A percentile compares a stretch with the other conserved stretches of the same genome.
These are phyloP conservation scores for Uncinocarpus reesii DNA, from an alignment of 2,329 filamentous ascomycete species.

Conservation along the genomic window DNA sequence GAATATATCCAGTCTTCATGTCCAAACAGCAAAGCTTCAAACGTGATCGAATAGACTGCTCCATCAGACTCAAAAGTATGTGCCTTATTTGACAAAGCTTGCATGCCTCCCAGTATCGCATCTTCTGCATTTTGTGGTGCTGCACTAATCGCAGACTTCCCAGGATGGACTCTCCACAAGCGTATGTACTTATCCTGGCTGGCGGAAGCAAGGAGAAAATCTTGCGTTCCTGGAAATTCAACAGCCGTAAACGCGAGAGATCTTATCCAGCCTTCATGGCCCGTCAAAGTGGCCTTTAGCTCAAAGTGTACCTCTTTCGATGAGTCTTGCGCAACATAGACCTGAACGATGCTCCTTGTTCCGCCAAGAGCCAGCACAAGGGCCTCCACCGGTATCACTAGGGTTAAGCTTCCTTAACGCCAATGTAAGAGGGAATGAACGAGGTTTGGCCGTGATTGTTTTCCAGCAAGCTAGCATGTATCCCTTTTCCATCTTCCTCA, in stretches of 20 bases:
- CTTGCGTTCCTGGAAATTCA: slow-evolving; percentile 40
- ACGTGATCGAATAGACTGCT: slow-evolving; percentile 68
- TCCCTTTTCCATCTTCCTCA: slow-evolving; percentile 23
- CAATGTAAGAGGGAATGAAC: slow-evolving; percentile 70
- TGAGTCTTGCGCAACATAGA: slow-evolving; percentile 53
- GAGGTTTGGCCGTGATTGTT: slow-evolving; percentile 61
- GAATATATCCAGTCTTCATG: slow-evolving; percentile 99
- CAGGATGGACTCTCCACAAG: slow-evolving; percentile 74
- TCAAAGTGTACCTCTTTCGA: slow-evolving; percentile 45
- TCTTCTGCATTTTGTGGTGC: slow-evolving; percentile 32
- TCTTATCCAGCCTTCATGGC: slow-evolving; percentile 91
- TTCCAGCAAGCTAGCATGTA: slow-evolving; percentile 48
- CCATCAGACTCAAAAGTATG: slow-evolving; percentile 58
- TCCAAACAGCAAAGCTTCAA: slow-evolving; percentile 84
- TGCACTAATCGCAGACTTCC: slow-evolving; percentile 53
- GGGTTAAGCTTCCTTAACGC: slow-evolving; percentile 54
- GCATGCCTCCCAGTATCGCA: slow-evolving; percentile 34
- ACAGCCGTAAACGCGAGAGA: slow-evolving; percentile 62
- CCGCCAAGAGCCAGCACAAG: slow-evolving; percentile 73
- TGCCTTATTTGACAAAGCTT: slow-evolving; percentile 78
- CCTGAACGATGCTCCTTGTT: slow-evolving; percentile 69
- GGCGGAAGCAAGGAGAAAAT: slow-evolving; percentile 77
- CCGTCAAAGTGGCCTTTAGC: slow-evolving; percentile 65
- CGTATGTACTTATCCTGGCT: slow-evolving; percentile 97
- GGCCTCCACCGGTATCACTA: slow-evolving; percentile 24